Percentiles rank a stretch among this genome's conserved stretches.
Evolutionary conservation across 176 grass and related monocot genomes (phyloP).

Genomic region (Pharus latifolius): DNA sequence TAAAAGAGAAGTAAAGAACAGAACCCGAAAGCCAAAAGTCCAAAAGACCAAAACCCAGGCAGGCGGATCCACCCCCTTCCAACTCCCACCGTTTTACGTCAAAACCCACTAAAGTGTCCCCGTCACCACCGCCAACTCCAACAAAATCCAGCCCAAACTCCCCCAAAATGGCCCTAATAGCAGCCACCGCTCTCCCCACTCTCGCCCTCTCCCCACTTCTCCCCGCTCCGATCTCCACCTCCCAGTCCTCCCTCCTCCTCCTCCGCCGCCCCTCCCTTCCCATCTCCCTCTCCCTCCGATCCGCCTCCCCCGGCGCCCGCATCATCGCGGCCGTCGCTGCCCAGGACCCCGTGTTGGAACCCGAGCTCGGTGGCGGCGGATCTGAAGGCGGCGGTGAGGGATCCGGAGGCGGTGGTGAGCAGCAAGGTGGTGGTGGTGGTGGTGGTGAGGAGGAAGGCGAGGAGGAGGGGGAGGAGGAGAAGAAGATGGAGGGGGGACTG

Average conservation of each 20-base stretch:
- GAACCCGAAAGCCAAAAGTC: no score
- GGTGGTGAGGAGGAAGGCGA: background rate
- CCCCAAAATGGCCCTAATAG: slow-evolving; percentile 21
- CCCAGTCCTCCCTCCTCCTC: slow-evolving; percentile 15
- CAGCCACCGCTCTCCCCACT: slow-evolving; percentile 20
- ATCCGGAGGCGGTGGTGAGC: background rate
- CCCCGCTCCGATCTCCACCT: background rate
- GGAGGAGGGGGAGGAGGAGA: slow-evolving; percentile 28
- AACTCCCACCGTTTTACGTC: no score
- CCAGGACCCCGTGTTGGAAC: slow-evolving; percentile 19
- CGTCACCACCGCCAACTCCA: background rate
- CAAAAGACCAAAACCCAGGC: no score
- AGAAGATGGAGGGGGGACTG: slow-evolving; percentile 29
- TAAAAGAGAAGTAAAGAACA: no score
- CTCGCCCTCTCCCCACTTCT: background rate
- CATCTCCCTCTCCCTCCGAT: background rate
- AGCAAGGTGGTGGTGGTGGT: background rate
- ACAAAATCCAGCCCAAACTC: slow-evolving; percentile 1
- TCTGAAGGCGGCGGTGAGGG: slow-evolving; percentile 6
- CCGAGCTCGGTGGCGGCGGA: slow-evolving; percentile 27
- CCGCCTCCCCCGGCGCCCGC: slow-evolving; percentile 4
- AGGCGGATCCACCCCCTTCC: no score
- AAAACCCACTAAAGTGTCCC: background rate
- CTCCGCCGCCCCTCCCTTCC: background rate
- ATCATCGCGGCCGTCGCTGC: slow-evolving; percentile 12